These are phyloP conservation scores for Talaromyces sp. DNA, from an alignment of 2,329 filamentous ascomycete species.

Conservation along the genomic window DNA sequence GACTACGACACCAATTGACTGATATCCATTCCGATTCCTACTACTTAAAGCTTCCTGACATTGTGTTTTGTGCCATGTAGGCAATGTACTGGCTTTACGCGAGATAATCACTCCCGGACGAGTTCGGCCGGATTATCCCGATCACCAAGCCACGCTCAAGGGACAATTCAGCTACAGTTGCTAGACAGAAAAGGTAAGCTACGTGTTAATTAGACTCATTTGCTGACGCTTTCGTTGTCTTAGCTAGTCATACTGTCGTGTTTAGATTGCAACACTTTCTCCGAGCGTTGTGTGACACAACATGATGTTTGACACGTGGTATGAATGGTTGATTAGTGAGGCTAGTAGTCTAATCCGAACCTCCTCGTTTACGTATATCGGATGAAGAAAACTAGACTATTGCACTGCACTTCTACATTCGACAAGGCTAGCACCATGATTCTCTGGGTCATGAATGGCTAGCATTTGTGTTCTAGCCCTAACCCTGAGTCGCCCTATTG, in stretches of 20 bases:
- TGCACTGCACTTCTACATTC: too few relatives aligned
- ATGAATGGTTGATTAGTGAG: neutral
- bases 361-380: neutral
- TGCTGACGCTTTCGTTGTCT: neutral
- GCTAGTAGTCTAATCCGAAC: neutral
- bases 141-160: neutral
- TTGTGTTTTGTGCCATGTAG: neutral
- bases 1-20: neutral
- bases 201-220: neutral
- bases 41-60: neutral
- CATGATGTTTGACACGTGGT: neutral
- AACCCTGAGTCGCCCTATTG: too few relatives aligned
- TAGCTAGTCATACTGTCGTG: neutral
- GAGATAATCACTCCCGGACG: neutral
- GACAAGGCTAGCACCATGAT: too few relatives aligned
- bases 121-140: neutral
- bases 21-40: neutral
- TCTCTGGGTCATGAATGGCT: too few relatives aligned
- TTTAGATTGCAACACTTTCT: neutral
- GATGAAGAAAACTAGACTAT: too few relatives aligned
- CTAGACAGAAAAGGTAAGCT: neutral
- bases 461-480: too few relatives aligned
- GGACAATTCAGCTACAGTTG: neutral
- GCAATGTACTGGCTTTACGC: neutral
- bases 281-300: slow-evolving; percentile 10